Evolutionary conservation across 768 basidiomycete genomes (phyloP).

Genomic region (Termitomyces sp.): DNA sequence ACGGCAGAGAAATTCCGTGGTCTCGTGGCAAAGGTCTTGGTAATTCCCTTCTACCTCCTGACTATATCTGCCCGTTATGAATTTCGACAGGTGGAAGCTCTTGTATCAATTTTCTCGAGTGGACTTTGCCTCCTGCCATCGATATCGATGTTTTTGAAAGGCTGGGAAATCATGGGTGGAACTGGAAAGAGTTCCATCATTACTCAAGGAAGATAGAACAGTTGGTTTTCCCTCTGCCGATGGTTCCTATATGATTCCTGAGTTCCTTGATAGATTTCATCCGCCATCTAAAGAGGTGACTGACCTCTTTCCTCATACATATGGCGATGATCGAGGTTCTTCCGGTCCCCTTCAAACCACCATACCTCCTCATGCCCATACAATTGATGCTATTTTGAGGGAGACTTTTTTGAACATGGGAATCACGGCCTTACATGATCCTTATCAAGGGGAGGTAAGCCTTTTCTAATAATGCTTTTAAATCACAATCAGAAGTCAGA

Average conservation of each 20-base stretch:
- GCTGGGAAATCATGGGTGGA: slow-evolving; percentile 55
- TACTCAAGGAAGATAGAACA: slow-evolving; percentile 33
- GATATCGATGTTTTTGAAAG: slow-evolving; percentile 34
- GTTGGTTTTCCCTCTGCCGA: slow-evolving; percentile 16
- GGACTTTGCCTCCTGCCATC: slow-evolving; percentile 24
- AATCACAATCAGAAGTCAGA: neutral
- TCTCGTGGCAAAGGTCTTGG: slow-evolving; percentile 28
- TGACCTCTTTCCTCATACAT: slow-evolving; percentile 22
- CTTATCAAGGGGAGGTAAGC: slow-evolving; percentile 25
- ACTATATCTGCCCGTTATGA: neutral
- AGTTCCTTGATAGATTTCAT: slow-evolving; percentile 18
- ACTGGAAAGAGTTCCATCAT: slow-evolving; percentile 37
- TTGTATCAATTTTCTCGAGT: slow-evolving; percentile 35
- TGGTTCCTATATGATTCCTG: neutral
- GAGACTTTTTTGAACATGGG: slow-evolving; percentile 22
- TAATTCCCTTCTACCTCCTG: slow-evolving; percentile 1
- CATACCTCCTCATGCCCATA: slow-evolving; percentile 21
- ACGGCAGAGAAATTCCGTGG: slow-evolving; percentile 22
- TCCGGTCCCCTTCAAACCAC: slow-evolving; percentile 25
- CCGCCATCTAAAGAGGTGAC: slow-evolving; percentile 21
- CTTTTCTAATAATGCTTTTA: neutral
- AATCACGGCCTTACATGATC: slow-evolving; percentile 20
- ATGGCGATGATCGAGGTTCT: slow-evolving; percentile 19
- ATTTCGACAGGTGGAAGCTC: slow-evolving; percentile 36
- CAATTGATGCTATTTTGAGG: slow-evolving; percentile 21